Percentiles rank a stretch among this genome's conserved stretches.
Conservation (phyloP, 495 filamentous ascomycete species). For the Saxophila tyrrhenica region DNA sequence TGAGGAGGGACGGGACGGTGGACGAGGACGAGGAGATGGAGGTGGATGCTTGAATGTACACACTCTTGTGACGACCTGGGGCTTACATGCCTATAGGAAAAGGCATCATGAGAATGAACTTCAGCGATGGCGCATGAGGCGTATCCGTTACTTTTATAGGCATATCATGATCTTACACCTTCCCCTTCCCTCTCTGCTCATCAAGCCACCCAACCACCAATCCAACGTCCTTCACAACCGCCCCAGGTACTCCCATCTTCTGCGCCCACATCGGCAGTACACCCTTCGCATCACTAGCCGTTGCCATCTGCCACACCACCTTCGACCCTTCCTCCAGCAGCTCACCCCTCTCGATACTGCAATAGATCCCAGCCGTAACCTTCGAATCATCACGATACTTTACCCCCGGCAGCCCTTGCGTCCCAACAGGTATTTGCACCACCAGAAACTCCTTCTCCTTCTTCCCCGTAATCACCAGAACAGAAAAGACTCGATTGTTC, state of each 20-base stretch:
- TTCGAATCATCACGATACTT: constrained; percentile 9
- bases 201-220: constrained; percentile 51
- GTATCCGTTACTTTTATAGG: too few species aligned
- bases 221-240: constrained; percentile 61
- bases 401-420: constrained; percentile 33
- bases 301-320: constrained; percentile 61
- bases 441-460: constrained; percentile 17
- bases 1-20: constrained; percentile 19
- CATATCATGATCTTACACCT: background rate
- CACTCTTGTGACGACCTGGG: background rate
- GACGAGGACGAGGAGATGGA: constrained; percentile 26
- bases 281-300: constrained; percentile 28
- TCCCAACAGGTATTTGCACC: constrained; percentile 32
- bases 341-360: constrained; percentile 49
- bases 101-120: background rate
- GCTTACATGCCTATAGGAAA: background rate
- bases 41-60: constrained; percentile 20
- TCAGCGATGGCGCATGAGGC: background rate
- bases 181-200: constrained; percentile 17
- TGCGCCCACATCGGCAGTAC: constrained; percentile 57
- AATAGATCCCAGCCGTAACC: constrained; percentile 33
- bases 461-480: constrained; percentile 36
- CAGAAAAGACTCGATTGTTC: constrained; percentile 45
- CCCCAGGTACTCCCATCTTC: constrained; percentile 50
- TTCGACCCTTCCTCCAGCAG: constrained; percentile 24